Evolutionary conservation across 345 rosid species (phyloP), one percentile per base, ranked within the genome.

Genomic region (Microcos paniculata): DNA sequence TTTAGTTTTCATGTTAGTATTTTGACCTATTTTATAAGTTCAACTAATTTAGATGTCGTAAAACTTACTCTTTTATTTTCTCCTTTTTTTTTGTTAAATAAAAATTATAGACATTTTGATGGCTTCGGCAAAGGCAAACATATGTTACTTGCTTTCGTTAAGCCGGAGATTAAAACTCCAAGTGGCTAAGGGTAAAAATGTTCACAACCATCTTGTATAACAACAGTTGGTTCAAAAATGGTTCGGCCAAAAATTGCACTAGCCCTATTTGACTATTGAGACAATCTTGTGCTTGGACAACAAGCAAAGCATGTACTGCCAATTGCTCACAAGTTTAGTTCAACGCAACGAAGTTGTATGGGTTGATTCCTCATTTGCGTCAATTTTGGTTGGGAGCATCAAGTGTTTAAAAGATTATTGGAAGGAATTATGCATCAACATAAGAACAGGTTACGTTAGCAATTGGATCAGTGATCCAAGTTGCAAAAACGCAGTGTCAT

Each of bases 261-360:
- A 87, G 93, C 53, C 93, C n/a, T n/a, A n/a, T n/a, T n/a, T n/a
- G n/a, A n/a, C 91, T 5, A 83, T 86, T 58, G 89, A 88, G 81
- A 76, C 86, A 10, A 87, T 84, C 74, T 65, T 85, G 24, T 91
- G 92, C 81, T 72, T 76, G 11, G 93, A 89, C 77, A 76, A 72
- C 86, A 88, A 83, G 73, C 96, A 91, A 58, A 89, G 83, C 74
- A 84, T 88, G 92, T 89, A 84, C 78, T 86, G 87, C 67, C 96
- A 91, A 56, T 77, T 89, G 53, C 85, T 91, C 0, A 88, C 92
- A 72, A 92, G 89, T 3, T 75, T 91, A 46, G 80, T 80, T 28
- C 89, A 83, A 72, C 81, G 88, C 26, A 78, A 78, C 0, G 82
- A 89, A 52, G 90, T 91, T 45, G 68, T 85, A 11, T 49, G 89